Conservation (phyloP, 768 basidiomycete species). For the Fomitopsis serialis region DNA sequence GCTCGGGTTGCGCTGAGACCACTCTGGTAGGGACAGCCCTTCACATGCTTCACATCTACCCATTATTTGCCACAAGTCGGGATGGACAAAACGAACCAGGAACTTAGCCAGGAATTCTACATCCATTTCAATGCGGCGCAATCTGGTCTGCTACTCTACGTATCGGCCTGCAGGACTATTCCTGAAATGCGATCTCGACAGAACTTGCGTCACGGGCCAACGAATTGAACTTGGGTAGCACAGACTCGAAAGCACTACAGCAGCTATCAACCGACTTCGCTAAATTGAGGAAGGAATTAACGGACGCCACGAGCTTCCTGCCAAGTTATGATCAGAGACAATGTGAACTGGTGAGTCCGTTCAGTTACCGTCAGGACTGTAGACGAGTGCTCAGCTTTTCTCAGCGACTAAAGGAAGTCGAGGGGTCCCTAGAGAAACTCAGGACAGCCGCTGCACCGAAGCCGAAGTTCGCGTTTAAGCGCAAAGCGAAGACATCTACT, state of each 20-base stretch:
- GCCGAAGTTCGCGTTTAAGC: conserved; percentile 68
- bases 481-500: conserved; percentile 27
- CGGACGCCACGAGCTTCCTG: conserved; percentile 58
- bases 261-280: conserved; percentile 45
- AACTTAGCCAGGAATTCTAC: conserved; percentile 48
- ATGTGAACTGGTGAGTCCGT: conserved; percentile 38
- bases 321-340: conserved; percentile 73
- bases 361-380: not conserved
- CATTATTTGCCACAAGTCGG: too few relatives aligned
- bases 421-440: conserved; percentile 47
- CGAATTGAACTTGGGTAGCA: conserved; percentile 14
- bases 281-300: conserved; percentile 54
- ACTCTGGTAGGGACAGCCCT: too few relatives aligned
- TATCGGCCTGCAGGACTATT: conserved; percentile 5
- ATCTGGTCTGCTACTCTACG: conserved; percentile 38
- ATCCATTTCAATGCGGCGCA: conserved; percentile 43
- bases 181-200: conserved; percentile 21
- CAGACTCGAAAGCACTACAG: conserved; percentile 35
- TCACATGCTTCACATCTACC: too few relatives aligned
- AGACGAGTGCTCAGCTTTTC: not conserved
- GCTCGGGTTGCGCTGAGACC: too few relatives aligned
- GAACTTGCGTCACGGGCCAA: conserved; percentile 46
- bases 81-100: conserved; percentile 25
- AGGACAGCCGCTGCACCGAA: conserved; percentile 41
- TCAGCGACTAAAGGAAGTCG: conserved; percentile 66